These are phyloP conservation scores for Aquilaria malaccensis DNA, from an alignment of 345 rosid genomes.

Conservation along the genomic window DNA sequence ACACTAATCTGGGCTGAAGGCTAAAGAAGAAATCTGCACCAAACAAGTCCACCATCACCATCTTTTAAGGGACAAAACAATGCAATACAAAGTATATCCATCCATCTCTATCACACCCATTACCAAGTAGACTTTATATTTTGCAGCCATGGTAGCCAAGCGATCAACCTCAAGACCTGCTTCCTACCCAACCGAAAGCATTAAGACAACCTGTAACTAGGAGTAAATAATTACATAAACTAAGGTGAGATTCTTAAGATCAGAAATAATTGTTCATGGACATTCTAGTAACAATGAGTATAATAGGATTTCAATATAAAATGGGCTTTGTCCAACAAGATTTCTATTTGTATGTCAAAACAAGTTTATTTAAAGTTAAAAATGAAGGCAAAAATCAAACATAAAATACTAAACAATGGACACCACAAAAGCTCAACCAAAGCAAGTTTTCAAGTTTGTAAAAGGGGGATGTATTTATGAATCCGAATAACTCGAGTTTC, in stretches of 20 bases:
- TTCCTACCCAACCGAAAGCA: neutral
- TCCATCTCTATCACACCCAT: slow-evolving; percentile 96
- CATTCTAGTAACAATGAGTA: neutral
- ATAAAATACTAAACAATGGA: no score
- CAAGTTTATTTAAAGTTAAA: no score
- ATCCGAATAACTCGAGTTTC: no score
- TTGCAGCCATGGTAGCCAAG: slow-evolving; percentile 80
- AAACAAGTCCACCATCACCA: no score
- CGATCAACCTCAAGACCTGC: slow-evolving; percentile 82
- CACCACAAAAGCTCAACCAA: neutral
- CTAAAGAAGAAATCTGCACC: no score
- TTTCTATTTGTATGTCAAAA: no score
- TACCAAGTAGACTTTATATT: slow-evolving; percentile 72
- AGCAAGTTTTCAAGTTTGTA: neutral
- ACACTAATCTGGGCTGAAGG: no score
- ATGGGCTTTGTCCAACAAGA: no score
- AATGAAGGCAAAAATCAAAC: no score
- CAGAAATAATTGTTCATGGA: neutral
- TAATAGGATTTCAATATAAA: no score
- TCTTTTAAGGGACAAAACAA: slow-evolving; percentile 26
- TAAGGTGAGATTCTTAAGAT: neutral
- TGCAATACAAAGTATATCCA: slow-evolving; percentile 83
- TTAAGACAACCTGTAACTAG: neutral
- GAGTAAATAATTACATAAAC: neutral
- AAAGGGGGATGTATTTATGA: no score